These are phyloP conservation scores for Lepiota venenata DNA, from an alignment of 768 basidiomycete species.

Conservation along the genomic window DNA sequence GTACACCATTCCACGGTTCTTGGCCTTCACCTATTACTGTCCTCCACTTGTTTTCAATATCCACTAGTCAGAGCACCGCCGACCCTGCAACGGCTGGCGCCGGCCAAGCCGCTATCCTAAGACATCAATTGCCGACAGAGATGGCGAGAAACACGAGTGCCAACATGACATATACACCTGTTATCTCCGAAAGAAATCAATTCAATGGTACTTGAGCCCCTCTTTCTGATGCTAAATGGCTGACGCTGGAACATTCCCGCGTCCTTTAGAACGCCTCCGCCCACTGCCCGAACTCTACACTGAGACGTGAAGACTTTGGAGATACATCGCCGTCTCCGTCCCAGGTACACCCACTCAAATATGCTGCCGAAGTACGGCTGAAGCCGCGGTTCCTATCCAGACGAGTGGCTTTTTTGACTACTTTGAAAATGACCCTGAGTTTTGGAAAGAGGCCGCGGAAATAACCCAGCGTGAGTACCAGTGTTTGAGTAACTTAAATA, in stretches of 20 bases:
- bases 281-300: too few species aligned
- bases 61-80: too few species aligned
- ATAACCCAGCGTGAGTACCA: background rate
- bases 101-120: too few species aligned
- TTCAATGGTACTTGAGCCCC: background rate
- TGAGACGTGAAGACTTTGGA: background rate
- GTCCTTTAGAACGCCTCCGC: too few species aligned
- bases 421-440: background rate
- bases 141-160: background rate
- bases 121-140: background rate
- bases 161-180: background rate
- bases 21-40: background rate
- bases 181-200: background rate
- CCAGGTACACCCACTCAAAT: background rate
- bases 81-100: too few species aligned
- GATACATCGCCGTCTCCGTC: background rate
- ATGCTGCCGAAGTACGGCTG: too few species aligned
- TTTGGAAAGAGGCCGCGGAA: slow-evolving; percentile 4
- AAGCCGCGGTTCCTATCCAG: background rate
- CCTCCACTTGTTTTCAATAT: too few species aligned
- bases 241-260: too few species aligned
- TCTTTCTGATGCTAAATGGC: too few species aligned
- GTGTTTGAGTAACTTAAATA: background rate
- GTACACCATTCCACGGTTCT: background rate
- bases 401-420: background rate